These are phyloP conservation scores for Fusarium torulosum DNA, from an alignment of 2,329 filamentous ascomycete species.

Conservation along the genomic window DNA sequence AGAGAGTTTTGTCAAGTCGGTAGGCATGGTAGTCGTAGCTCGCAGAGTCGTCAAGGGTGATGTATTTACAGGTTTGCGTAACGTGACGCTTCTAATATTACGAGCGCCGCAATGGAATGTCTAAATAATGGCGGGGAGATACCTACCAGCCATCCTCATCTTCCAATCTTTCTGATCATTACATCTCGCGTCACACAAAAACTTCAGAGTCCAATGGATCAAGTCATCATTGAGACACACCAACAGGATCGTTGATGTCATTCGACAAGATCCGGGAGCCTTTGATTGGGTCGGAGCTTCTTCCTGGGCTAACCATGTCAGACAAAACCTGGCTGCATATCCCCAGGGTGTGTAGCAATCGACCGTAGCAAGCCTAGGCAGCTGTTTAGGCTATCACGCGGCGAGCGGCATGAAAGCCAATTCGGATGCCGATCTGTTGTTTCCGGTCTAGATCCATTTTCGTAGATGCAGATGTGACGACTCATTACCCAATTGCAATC, in stretches of 20 bases:
- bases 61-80: background rate
- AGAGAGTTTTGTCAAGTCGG: constrained; percentile 4
- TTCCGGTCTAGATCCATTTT: background rate
- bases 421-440: background rate
- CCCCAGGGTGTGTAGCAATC: background rate
- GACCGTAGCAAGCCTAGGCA: accelerated
- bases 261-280: background rate
- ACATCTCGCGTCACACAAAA: background rate
- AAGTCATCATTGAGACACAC: constrained; percentile 3
- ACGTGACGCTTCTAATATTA: background rate
- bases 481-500: no score
- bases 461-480: background rate
- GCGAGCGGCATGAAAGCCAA: background rate
- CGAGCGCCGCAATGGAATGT: background rate
- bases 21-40: background rate
- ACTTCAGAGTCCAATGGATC: background rate
- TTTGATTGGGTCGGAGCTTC: background rate
- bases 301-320: background rate
- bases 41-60: background rate
- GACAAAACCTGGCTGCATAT: background rate
- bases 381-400: background rate
- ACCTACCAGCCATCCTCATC: background rate
- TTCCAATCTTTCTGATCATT: background rate
- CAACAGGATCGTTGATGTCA: constrained; percentile 34
- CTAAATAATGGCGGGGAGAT: background rate